phyloP scores from a whole-genome alignment of 345 rosid genomes.

The Moricandia arvensis region DNA sequence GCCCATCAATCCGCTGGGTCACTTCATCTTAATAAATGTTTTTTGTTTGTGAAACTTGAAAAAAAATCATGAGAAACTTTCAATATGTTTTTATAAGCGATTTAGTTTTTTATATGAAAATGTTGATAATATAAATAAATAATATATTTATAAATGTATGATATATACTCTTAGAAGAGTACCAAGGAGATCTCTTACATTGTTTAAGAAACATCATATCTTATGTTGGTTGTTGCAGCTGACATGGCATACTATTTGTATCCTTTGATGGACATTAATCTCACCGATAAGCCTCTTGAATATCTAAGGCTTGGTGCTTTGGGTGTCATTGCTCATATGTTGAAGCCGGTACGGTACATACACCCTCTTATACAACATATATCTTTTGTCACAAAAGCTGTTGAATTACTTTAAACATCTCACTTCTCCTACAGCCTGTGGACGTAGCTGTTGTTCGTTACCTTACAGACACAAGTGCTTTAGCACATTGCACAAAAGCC shows the following conservation, averaged over 20 bases:
- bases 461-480: slow-evolving; percentile 36
- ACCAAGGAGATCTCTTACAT: not conserved
- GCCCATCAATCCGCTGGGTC: no score
- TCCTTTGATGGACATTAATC: slow-evolving; percentile 41
- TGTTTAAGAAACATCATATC: not conserved
- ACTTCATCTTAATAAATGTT: not conserved
- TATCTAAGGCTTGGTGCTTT: slow-evolving; percentile 40
- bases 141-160: not conserved
- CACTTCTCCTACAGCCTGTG: slow-evolving; percentile 33
- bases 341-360: slow-evolving; percentile 40
- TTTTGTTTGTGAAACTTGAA: not conserved
- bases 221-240: slow-evolving; percentile 46
- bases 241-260: slow-evolving; percentile 44
- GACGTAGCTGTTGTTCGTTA: slow-evolving; percentile 31
- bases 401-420: not conserved
- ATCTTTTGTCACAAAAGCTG: not conserved
- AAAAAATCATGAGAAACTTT: not conserved
- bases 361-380: not conserved
- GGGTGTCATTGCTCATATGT: slow-evolving; percentile 25
- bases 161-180: not conserved
- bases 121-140: not conserved
- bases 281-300: slow-evolving; percentile 38
- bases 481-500: slow-evolving; percentile 40
- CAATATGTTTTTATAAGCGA: not conserved
- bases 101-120: not conserved